Base-by-base conservation (phyloP, 345 rosid species). In the Pistacia atlantica region DNA sequence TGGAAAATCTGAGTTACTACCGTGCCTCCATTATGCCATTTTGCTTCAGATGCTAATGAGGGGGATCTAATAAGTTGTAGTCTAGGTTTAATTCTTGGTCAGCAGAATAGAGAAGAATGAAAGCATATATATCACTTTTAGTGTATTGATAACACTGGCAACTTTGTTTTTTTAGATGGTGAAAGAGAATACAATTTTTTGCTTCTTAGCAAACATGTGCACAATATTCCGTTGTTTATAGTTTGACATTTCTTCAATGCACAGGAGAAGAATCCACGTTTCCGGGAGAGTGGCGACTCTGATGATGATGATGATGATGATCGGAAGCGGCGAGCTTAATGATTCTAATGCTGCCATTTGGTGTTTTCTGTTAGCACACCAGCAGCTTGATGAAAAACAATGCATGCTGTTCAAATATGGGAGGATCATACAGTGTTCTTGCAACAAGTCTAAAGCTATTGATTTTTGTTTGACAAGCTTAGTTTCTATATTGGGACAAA, bases 251-350 rank as follows among this genome's bases (percentile, higher is more conserved):
- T 22, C 25, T 22, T 22, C 25, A 22, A 22, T 22, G 25, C 25
- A 85, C 87, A 96, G 98, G 99, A 93, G 84, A 92, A 96, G 89
- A 93, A 96, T 82, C 99, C 99, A 16, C 92, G 99, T 17, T 96
- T 96, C 79, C 97, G 99, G 3, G 99, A 93, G 85, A 93, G 97
- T 16, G 93, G 97, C 0, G 92, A 93, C 81, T 96, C 99, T 4
- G 99, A 95, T 76, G 98, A 96, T 1, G 99, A 96, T 0, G 99
- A 91, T 59, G 98, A 95, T 35, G 97, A 91, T 79, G 93, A 89
- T 28, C 74, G 84, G 77, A 89, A 90, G 85, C 83, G 69, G 57
- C 80, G 86, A 61, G 48, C 90, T 60, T 95, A 84, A 60, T 48
- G 17, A 57, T 38, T 71, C 28, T 28, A 49, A 0, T 60, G 37